Conservation (phyloP, 148 eudicot species). For the Silene latifolia region DNA sequence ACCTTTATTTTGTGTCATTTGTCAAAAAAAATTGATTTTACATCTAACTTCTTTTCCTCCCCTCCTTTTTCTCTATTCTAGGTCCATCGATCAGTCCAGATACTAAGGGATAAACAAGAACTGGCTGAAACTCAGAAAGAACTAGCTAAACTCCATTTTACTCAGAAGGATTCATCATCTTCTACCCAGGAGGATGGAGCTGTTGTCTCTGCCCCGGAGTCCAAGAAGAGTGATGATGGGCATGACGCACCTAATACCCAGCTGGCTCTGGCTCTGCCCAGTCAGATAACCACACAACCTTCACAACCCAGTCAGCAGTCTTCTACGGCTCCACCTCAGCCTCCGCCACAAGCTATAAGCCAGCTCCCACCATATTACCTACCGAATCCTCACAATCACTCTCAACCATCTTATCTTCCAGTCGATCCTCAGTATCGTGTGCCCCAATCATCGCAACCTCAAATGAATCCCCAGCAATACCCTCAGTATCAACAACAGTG, state of each 20-base stretch:
- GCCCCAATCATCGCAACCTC: slow-evolving; percentile 51
- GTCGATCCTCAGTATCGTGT: slow-evolving; percentile 47
- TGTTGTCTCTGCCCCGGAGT: slow-evolving; percentile 43
- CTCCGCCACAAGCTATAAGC: slow-evolving; percentile 38
- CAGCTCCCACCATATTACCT: slow-evolving; percentile 57
- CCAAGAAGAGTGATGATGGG: slow-evolving; percentile 48
- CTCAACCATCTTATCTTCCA: slow-evolving; percentile 52
- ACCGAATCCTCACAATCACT: slow-evolving; percentile 38
- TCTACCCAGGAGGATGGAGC: slow-evolving; percentile 50
- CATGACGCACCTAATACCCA: slow-evolving; percentile 63
- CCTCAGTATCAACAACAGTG: slow-evolving; percentile 76
- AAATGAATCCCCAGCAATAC: slow-evolving; percentile 47
- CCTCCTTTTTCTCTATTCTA: slow-evolving; percentile 23
- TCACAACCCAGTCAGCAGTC: slow-evolving; percentile 40
- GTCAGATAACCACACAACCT: slow-evolving; percentile 54
- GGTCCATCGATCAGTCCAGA: slow-evolving; percentile 96
- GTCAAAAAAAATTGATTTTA: background rate
- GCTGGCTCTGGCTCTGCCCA: slow-evolving; percentile 71
- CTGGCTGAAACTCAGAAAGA: slow-evolving; percentile 94
- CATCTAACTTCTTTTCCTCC: background rate
- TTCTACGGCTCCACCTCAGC: slow-evolving; percentile 37
- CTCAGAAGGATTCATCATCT: slow-evolving; percentile 72
- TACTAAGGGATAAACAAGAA: slow-evolving; percentile 95
- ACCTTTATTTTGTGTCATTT: background rate
- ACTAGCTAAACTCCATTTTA: slow-evolving; percentile 89